These are phyloP conservation scores for Mycena galericulata DNA, from an alignment of 768 basidiomycete genomes.

Conservation along the genomic window DNA sequence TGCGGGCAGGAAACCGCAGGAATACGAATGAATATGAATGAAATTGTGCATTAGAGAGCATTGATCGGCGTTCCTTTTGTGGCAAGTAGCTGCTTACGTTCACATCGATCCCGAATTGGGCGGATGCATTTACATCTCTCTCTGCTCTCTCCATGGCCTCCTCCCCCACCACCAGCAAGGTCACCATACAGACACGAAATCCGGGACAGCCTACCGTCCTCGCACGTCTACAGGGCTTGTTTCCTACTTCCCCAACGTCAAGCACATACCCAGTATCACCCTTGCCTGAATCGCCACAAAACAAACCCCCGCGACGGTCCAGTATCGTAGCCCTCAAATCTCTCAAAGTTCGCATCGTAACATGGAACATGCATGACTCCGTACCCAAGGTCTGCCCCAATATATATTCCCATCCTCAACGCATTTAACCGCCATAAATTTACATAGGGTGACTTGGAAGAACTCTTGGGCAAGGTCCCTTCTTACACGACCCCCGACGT, in stretches of 20 bases:
- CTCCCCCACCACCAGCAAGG: constrained; percentile 15
- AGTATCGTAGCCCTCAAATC: constrained; percentile 50
- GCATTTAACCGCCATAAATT: constrained; percentile 16
- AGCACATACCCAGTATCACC: constrained; percentile 37
- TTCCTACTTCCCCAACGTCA: constrained; percentile 53
- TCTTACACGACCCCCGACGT: constrained; percentile 48
- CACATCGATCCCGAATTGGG: no score
- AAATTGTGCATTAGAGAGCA: no score
- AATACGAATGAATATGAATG: no score
- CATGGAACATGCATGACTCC: constrained; percentile 91
- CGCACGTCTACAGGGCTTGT: constrained; percentile 63
- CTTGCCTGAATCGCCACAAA: constrained; percentile 38
- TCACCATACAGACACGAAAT: constrained; percentile 27
- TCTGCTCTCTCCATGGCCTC: constrained; percentile 19
- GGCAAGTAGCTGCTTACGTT: no score
- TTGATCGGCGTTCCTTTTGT: no score
- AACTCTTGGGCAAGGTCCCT: constrained; percentile 74
- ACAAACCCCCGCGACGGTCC: constrained; percentile 39
- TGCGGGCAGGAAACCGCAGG: no score
- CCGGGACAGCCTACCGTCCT: constrained; percentile 53
- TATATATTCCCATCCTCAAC: neutral
- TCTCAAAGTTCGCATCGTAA: constrained; percentile 76
- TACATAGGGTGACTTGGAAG: constrained; percentile 78
- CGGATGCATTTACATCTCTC: neutral
- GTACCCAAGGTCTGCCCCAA: constrained; percentile 69